Percentiles rank a stretch among this genome's conserved stretches.
These are phyloP conservation scores for Fusarium ramigenum DNA, from an alignment of 2,329 filamentous ascomycete species.

Conservation along the genomic window DNA sequence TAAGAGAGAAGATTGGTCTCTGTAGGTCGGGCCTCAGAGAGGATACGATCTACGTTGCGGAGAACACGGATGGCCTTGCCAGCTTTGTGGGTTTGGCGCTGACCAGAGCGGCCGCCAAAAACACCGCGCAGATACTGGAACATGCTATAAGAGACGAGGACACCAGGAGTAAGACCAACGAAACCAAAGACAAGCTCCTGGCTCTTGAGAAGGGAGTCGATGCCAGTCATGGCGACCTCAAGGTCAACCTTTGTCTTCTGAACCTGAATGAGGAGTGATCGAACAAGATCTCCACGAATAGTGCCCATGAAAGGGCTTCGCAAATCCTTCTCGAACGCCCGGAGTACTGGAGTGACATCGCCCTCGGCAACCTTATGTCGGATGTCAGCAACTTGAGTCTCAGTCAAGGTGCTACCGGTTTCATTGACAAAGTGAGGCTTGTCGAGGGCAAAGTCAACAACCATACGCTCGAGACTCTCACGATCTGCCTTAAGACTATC, in stretches of 20 bases:
- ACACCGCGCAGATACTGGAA: conserved; percentile 75
- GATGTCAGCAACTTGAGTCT: conserved; percentile 77
- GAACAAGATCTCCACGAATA: conserved; percentile 84
- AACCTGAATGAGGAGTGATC: conserved; percentile 92
- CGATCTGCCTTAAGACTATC: conserved; percentile 90
- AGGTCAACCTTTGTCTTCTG: conserved; percentile 99
- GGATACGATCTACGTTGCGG: conserved; percentile 86
- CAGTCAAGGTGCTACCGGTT: conserved; percentile 61
- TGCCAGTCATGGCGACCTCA: conserved; percentile 94
- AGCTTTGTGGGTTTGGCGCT: conserved; percentile 70
- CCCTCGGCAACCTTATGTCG: conserved; percentile 85
- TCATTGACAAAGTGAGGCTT: conserved; percentile 72
- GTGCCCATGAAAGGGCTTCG: conserved; percentile 84
- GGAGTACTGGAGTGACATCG: conserved; percentile 90
- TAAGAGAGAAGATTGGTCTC: conserved; percentile 82
- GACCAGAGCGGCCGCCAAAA: conserved; percentile 76
- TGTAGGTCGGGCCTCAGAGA: conserved; percentile 73
- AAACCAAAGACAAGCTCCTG: conserved; percentile 99
- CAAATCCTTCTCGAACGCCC: conserved; percentile 90
- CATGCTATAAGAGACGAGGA: conserved; percentile 84
- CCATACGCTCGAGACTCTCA: conserved; percentile 95
- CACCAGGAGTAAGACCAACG: conserved; percentile 89
- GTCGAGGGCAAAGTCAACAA: conserved; percentile 92
- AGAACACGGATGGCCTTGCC: conserved; percentile 80
- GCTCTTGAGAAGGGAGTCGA: conserved; percentile 92